A percentile compares a stretch with the other conserved stretches of the same genome.
Evolutionary conservation across 2,329 filamentous ascomycete genomes (phyloP).

Genomic region (Fusarium aywerte): DNA sequence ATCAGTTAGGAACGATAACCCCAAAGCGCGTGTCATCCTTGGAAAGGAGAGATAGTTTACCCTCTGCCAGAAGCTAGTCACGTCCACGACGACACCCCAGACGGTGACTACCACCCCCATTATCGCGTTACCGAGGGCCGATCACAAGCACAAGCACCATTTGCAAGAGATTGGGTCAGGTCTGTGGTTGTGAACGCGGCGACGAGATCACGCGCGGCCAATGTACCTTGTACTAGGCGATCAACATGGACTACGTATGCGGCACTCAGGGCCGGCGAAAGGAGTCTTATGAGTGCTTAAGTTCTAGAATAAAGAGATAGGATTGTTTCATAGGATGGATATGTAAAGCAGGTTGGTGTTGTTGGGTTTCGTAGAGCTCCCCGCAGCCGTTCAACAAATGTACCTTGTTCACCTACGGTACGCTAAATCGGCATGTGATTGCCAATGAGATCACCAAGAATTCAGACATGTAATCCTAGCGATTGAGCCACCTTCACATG

Average conservation of each 20-base stretch:
- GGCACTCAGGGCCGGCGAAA: slow-evolving; percentile 23
- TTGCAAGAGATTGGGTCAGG: slow-evolving; percentile 23
- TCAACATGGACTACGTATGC: slow-evolving; percentile 16
- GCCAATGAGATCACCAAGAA: slow-evolving; percentile 43
- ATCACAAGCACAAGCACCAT: slow-evolving; percentile 50
- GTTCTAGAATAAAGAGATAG: background rate
- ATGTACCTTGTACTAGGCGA: slow-evolving; percentile 34
- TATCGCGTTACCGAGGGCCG: slow-evolving; percentile 52
- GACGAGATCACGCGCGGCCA: slow-evolving; percentile 31
- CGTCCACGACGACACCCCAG: slow-evolving; percentile 69
- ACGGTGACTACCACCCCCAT: slow-evolving; percentile 61
- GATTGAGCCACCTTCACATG: slow-evolving; percentile 19
- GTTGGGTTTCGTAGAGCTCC: slow-evolving; percentile 40
- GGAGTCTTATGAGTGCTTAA: slow-evolving; percentile 3
- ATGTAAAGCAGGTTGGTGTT: slow-evolving; percentile 37
- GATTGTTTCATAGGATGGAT: slow-evolving; percentile 14
- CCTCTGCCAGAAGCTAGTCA: slow-evolving; percentile 70
- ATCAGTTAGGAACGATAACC: slow-evolving; percentile 18
- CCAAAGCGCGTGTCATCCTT: slow-evolving; percentile 6
- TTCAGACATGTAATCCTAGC: slow-evolving; percentile 27
- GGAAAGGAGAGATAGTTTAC: slow-evolving; percentile 55
- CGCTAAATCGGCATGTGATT: slow-evolving; percentile 48
- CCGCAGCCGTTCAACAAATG: slow-evolving; percentile 41
- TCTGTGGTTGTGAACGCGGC: slow-evolving; percentile 19
- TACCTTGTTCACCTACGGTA: slow-evolving; percentile 7